Conservation (phyloP, 2,329 filamentous ascomycete species). For the Pseudogymnoascus sp. region DNA sequence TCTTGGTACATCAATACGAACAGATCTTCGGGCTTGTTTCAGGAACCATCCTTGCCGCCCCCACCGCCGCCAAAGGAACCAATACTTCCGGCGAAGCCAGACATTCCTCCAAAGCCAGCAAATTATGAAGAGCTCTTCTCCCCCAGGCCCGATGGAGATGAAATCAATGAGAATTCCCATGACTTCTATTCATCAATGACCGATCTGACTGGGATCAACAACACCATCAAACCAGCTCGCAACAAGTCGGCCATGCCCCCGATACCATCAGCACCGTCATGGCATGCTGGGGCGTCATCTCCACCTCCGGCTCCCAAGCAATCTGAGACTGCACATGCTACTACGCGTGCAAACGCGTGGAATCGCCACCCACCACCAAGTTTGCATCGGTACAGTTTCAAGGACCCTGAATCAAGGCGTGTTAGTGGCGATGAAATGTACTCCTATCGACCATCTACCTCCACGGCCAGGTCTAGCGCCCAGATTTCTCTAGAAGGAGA, state of each 20-base stretch:
- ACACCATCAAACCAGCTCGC: background rate
- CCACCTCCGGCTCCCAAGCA: background rate
- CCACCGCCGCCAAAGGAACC: background rate
- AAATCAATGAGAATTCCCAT: background rate
- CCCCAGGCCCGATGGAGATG: background rate
- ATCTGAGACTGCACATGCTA: background rate
- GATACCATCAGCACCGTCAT: background rate
- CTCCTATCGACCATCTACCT: conserved; percentile 24
- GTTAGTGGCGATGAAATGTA: conserved; percentile 25
- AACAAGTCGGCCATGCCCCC: background rate
- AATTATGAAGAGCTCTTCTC: background rate
- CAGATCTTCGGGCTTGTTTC: conserved; percentile 21
- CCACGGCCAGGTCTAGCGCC: conserved; percentile 27
- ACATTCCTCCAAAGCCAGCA: background rate
- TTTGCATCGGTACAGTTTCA: conserved; percentile 23
- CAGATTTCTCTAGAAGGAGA: conserved; percentile 21
- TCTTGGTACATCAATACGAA: conserved; percentile 26
- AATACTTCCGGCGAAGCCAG: background rate
- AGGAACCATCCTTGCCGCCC: conserved; percentile 14
- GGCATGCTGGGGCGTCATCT: background rate
- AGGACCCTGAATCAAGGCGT: conserved; percentile 23
- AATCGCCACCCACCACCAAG: conserved; percentile 22
- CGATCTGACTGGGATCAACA: background rate
- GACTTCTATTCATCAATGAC: background rate
- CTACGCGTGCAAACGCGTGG: conserved; percentile 14